Conservation (phyloP, 306 rosid species). For the Quercus parvula region DNA sequence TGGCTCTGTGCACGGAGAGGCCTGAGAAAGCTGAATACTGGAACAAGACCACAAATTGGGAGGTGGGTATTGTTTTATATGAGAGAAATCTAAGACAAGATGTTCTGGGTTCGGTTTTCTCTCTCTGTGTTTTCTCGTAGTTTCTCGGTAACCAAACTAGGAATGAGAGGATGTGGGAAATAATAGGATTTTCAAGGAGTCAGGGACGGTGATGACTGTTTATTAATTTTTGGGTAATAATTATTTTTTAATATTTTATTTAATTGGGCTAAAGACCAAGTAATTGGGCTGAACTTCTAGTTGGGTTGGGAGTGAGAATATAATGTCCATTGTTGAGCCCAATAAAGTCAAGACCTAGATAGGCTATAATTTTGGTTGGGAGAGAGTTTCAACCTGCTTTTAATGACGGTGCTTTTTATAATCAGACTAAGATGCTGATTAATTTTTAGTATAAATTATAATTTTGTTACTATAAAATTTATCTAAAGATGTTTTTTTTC, state of each 20-base stretch:
- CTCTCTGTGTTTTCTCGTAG: not conserved
- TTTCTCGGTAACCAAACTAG: not conserved
- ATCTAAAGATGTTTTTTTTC: too few species aligned
- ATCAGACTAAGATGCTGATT: fast-evolving
- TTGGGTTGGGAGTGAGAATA: too few species aligned
- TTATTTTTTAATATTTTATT: not conserved
- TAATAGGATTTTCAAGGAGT: too few species aligned
- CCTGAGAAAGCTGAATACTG: not conserved
- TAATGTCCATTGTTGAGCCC: too few species aligned
- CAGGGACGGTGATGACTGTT: not conserved
- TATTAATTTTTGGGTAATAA: too few species aligned
- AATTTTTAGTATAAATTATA: too few species aligned
- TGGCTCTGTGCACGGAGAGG: too few species aligned
- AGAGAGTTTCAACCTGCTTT: too few species aligned
- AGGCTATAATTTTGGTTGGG: too few species aligned
- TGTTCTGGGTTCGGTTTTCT: not conserved
- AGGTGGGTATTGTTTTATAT: not conserved
- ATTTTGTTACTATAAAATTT: too few species aligned
- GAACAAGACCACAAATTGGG: not conserved
- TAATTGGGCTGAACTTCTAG: not conserved
- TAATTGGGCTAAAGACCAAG: not conserved
- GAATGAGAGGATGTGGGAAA: not conserved
- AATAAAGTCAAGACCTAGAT: too few species aligned
- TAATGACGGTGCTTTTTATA: fast-evolving
- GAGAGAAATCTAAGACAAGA: not conserved